A percentile compares a stretch with the other conserved stretches of the same genome.
Evolutionary conservation across 805 yeast species (phyloP).

Genomic region (Starmerella khaoyaiensis): DNA sequence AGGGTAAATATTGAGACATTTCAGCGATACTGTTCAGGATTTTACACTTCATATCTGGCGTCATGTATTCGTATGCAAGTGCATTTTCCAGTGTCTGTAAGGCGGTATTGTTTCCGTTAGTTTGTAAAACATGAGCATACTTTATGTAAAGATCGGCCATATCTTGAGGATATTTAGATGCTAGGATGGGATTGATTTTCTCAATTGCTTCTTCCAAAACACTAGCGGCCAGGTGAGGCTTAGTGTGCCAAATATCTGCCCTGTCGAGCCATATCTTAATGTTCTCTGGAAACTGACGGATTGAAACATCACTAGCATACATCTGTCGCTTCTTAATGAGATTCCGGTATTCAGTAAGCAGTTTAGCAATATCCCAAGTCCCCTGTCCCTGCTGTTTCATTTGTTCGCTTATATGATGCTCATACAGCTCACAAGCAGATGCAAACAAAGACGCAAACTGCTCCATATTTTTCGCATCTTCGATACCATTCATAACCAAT

Average conservation of each 20-base stretch:
- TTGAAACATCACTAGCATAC: conserved; percentile 50
- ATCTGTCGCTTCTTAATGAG: conserved; percentile 45
- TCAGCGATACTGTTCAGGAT: not conserved
- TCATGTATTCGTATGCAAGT: not conserved
- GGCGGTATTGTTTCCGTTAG: conserved; percentile 11
- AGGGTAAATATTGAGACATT: too few species aligned
- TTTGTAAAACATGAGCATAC: conserved; percentile 10
- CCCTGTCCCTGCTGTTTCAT: conserved; percentile 38
- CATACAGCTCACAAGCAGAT: conserved; percentile 27
- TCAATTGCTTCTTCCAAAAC: conserved; percentile 55
- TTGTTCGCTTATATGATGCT: conserved; percentile 31
- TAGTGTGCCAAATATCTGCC: conserved; percentile 33
- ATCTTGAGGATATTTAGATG: conserved; percentile 1
- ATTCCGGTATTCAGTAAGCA: conserved; percentile 27
- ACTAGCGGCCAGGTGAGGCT: conserved; percentile 33
- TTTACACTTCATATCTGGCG: not conserved
- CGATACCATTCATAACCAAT: conserved; percentile 2
- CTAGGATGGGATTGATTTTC: conserved; percentile 45
- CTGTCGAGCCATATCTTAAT: conserved; percentile 61
- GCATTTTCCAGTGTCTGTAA: conserved; percentile 2
- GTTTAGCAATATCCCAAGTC: conserved; percentile 50
- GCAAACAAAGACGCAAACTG: conserved; percentile 12
- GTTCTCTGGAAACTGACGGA: conserved; percentile 49
- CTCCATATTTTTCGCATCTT: not conserved
- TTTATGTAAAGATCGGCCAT: conserved; percentile 8